These are phyloP conservation scores for Aphanomyces euteiches DNA, from an alignment of 352 stramenopile species.

Conservation along the genomic window DNA sequence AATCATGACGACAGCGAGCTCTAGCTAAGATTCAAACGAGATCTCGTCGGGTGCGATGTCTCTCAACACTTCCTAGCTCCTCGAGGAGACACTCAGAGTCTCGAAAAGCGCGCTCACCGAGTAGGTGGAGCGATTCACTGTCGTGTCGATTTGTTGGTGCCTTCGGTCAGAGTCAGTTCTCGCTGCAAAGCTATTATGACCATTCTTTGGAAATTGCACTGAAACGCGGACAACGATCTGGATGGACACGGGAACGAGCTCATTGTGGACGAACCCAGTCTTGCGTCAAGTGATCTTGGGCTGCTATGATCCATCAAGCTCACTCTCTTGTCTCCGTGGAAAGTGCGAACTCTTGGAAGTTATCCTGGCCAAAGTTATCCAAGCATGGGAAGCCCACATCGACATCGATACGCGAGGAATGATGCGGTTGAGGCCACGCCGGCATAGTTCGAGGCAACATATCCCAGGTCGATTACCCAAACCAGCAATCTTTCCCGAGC, in stretches of 20 bases:
- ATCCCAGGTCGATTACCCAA: constrained; percentile 7
- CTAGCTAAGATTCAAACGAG: too few relatives aligned
- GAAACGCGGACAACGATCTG: too few relatives aligned
- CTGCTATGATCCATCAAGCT: constrained; percentile 10
- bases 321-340: constrained; percentile 18
- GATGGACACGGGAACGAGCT: neutral
- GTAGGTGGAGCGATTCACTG: too few relatives aligned
- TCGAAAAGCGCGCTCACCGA: too few relatives aligned
- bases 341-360: constrained; percentile 17
- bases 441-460: neutral
- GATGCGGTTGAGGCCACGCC: neutral
- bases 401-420: neutral
- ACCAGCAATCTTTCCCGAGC: neutral
- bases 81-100: too few relatives aligned
- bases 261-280: constrained; percentile 3
- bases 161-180: too few relatives aligned
- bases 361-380: constrained; percentile 2
- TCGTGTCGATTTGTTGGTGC: too few relatives aligned
- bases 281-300: constrained; percentile 17
- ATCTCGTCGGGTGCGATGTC: too few relatives aligned
- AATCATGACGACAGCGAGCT: too few relatives aligned
- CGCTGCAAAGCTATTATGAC: too few relatives aligned
- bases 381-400: constrained; percentile 23
- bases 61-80: too few relatives aligned
- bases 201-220: too few relatives aligned